Percentiles rank a stretch among this genome's conserved stretches.
phyloP scores from a whole-genome alignment of 2,329 filamentous ascomycete genomes.

The Leptodontidium sp. region DNA sequence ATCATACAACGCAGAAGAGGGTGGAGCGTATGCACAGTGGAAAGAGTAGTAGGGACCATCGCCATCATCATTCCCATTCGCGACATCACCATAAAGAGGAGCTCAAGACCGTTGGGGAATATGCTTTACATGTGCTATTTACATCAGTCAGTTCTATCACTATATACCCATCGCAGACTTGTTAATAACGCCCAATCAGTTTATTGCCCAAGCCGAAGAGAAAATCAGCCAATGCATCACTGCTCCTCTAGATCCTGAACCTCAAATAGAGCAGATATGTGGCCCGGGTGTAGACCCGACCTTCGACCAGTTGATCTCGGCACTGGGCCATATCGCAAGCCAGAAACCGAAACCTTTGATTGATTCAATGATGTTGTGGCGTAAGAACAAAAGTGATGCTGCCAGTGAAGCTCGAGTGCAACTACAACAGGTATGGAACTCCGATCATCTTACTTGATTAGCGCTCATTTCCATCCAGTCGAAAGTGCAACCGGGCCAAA shows the following conservation, averaged over 20 bases:
- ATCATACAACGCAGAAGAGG: conserved; percentile 59
- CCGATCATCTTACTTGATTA: not conserved
- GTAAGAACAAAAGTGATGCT: conserved; percentile 92
- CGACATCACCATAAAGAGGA: conserved; percentile 74
- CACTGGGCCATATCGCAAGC: conserved; percentile 91
- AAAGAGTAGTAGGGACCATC: conserved; percentile 76
- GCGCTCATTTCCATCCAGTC: conserved; percentile 34
- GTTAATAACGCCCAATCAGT: conserved; percentile 59
- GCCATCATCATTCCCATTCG: conserved; percentile 71
- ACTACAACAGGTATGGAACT: conserved; percentile 57
- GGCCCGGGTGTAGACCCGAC: conserved; percentile 85
- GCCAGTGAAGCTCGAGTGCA: conserved; percentile 73
- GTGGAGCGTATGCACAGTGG: conserved; percentile 69
- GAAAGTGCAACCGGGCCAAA: conserved; percentile 39
- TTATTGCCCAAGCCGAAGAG: conserved; percentile 95
- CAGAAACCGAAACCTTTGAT: conserved; percentile 95
- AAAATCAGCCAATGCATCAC: conserved; percentile 91
- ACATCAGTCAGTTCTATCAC: conserved; percentile 71
- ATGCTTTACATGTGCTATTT: conserved; percentile 94
- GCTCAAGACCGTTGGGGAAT: conserved; percentile 94
- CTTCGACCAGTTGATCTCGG: conserved; percentile 94
- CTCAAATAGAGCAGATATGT: conserved; percentile 87
- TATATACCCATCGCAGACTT: conserved; percentile 12
- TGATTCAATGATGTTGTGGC: conserved; percentile 97
- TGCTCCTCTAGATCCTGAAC: conserved; percentile 79